Evolutionary conservation across 805 yeast genomes (phyloP).

Genomic region (Candida nanaspora): DNA sequence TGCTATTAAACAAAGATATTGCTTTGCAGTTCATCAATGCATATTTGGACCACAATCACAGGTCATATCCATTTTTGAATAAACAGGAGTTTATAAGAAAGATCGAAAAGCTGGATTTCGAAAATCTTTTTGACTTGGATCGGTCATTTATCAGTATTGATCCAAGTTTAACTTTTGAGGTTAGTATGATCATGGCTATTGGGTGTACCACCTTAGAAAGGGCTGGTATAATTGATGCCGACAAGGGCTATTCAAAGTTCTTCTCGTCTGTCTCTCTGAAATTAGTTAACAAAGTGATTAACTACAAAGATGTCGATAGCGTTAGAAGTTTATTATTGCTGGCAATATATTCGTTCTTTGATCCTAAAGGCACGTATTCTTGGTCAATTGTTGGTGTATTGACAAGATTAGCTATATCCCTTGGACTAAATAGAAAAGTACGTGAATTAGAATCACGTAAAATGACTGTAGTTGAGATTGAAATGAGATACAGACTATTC

Average conservation of each 20-base stretch:
- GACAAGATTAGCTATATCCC: constrained; percentile 34
- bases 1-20: constrained; percentile 10
- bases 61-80: constrained; percentile 36
- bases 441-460: constrained; percentile 19
- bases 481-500: constrained; percentile 33
- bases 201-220: constrained; percentile 43
- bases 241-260: constrained; percentile 32
- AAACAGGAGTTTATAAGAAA: constrained; percentile 28
- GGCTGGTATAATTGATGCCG: constrained; percentile 28
- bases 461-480: constrained; percentile 28
- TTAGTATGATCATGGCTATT: constrained; percentile 46
- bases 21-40: constrained; percentile 33
- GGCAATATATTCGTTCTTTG: constrained; percentile 45
- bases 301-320: constrained; percentile 32
- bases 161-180: constrained; percentile 31
- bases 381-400: constrained; percentile 47
- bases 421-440: constrained; percentile 38
- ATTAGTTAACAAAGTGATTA: constrained; percentile 29
- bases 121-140: constrained; percentile 8
- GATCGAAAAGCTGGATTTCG: constrained; percentile 12
- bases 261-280: constrained; percentile 36
- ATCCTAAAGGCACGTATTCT: constrained; percentile 39
- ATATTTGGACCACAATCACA: constrained; percentile 37
- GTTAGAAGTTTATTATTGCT: constrained; percentile 32
- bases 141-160: constrained; percentile 11